Evolutionary conservation across 495 filamentous ascomycete genomes (phyloP).

Genomic region (Penicillium turbatum): DNA sequence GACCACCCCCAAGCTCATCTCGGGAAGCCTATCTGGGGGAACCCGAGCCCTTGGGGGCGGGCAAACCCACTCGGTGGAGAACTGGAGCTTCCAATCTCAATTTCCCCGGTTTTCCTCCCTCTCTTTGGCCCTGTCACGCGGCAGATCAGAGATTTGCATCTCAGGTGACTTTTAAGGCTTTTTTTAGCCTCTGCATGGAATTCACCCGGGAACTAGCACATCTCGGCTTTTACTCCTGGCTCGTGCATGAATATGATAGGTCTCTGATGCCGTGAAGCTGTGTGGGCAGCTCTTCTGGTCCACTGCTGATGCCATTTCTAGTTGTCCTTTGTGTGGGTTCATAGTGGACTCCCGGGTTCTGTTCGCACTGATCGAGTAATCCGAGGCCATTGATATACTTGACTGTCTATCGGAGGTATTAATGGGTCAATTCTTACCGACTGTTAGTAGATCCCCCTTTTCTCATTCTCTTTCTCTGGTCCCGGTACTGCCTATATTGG

Average conservation of each 20-base stretch:
- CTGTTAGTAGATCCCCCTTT: background rate
- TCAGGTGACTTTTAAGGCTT: constrained; percentile 11
- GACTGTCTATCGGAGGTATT: background rate
- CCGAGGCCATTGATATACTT: constrained; percentile 11
- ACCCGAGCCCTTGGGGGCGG: constrained; percentile 5
- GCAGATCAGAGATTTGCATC: constrained; percentile 14
- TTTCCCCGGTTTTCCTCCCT: constrained; percentile 1
- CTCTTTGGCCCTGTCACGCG: constrained; percentile 13
- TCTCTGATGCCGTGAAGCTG: background rate
- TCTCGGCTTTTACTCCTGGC: background rate
- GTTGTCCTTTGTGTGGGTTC: background rate
- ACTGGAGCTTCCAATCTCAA: background rate
- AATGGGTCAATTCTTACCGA: background rate
- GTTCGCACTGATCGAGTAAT: constrained; percentile 21
- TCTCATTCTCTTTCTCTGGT: too few species aligned
- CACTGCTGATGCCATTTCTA: background rate
- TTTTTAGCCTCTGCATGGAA: background rate
- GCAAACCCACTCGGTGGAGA: constrained; percentile 3
- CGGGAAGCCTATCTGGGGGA: constrained; percentile 30
- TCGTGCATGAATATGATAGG: background rate
- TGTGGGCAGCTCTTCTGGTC: background rate
- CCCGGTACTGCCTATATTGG: constrained; percentile 2
- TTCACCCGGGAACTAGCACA: background rate
- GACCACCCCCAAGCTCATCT: background rate
- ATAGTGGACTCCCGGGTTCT: constrained; percentile 6